These are phyloP conservation scores for Hymenoscyphus occultus DNA, from an alignment of 2,329 filamentous ascomycete species.

Conservation along the genomic window DNA sequence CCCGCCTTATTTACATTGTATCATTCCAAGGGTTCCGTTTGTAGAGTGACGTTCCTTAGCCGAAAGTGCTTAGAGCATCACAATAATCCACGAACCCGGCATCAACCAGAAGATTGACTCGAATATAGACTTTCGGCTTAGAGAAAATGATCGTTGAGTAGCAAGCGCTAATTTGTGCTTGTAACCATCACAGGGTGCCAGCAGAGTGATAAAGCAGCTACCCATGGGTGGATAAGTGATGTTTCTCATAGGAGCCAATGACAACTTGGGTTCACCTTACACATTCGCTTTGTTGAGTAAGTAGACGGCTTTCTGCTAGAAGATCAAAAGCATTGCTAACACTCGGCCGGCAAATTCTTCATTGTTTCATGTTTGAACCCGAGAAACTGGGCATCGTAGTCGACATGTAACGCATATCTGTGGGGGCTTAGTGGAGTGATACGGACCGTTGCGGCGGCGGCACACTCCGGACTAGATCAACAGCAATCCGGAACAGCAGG, in stretches of 20 bases:
- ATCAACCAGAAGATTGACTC: not conserved
- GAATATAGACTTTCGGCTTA: not conserved
- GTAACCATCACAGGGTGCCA: not conserved
- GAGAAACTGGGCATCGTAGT: conserved; percentile 1
- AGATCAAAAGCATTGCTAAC: not conserved
- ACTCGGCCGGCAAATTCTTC: not conserved
- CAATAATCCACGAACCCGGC: not conserved
- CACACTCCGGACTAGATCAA: not conserved
- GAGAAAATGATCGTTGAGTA: not conserved
- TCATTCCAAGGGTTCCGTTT: not conserved
- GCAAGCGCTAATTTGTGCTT: conserved; percentile 1
- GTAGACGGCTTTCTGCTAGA: not conserved
- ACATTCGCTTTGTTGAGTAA: not conserved
- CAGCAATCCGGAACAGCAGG: not conserved
- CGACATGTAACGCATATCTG: not conserved
- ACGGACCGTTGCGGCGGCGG: conserved; percentile 1
- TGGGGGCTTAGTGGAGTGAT: not conserved
- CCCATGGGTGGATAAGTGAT: not conserved
- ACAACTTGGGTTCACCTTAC: not conserved
- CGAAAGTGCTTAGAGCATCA: not conserved
- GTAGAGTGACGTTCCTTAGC: not conserved
- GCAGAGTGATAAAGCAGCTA: not conserved
- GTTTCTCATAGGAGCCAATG: not conserved
- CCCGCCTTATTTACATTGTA: not conserved
- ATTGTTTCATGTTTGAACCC: conserved; percentile 1